Conservation (phyloP, 768 basidiomycete species). For the Hypsizygus marmoreus region DNA sequence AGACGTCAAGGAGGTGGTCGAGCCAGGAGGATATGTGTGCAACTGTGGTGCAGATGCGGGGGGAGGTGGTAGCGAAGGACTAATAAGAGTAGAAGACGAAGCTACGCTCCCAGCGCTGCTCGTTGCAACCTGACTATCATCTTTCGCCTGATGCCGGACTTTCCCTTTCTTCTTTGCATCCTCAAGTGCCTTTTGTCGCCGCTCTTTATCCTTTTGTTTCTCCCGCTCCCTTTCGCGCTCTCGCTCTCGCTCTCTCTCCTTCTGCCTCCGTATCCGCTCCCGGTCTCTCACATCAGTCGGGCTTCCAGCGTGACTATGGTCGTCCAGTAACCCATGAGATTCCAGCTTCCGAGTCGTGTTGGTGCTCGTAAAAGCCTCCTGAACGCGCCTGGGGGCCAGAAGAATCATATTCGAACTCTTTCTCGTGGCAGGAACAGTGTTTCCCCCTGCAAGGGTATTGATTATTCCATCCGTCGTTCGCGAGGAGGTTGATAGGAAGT, state of each 20-base stretch:
- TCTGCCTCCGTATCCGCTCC: conserved; percentile 28
- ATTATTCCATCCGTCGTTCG: conserved; percentile 13
- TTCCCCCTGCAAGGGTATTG: conserved; percentile 8
- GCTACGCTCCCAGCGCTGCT: conserved; percentile 29
- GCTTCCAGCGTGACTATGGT: conserved; percentile 29
- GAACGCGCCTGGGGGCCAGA: conserved; percentile 74
- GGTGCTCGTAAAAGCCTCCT: conserved; percentile 77
- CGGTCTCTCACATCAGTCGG: conserved; percentile 28
- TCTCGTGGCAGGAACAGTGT: conserved; percentile 20
- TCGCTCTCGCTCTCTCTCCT: conserved; percentile 27
- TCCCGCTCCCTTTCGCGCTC: conserved; percentile 22
- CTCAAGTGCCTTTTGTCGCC: conserved; percentile 26
- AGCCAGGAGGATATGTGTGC: conserved; percentile 20
- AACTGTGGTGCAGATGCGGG: conserved; percentile 22
- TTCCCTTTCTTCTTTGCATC: conserved; percentile 28
- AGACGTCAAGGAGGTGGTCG: conserved; percentile 9
- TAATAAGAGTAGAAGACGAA: conserved; percentile 5
- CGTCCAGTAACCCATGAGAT: conserved; percentile 67
- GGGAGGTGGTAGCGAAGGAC: conserved; percentile 16
- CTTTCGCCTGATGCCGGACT: conserved; percentile 23
- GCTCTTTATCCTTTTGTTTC: conserved; percentile 30
- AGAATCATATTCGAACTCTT: conserved; percentile 54
- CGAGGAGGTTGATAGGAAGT: conserved; percentile 19
- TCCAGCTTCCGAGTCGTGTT: conserved; percentile 68
- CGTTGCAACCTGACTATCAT: conserved; percentile 21